Percentiles rank a stretch among this genome's conserved stretches.
These are phyloP conservation scores for Ephemerocybe angulata DNA, from an alignment of 768 basidiomycete genomes.

Conservation along the genomic window DNA sequence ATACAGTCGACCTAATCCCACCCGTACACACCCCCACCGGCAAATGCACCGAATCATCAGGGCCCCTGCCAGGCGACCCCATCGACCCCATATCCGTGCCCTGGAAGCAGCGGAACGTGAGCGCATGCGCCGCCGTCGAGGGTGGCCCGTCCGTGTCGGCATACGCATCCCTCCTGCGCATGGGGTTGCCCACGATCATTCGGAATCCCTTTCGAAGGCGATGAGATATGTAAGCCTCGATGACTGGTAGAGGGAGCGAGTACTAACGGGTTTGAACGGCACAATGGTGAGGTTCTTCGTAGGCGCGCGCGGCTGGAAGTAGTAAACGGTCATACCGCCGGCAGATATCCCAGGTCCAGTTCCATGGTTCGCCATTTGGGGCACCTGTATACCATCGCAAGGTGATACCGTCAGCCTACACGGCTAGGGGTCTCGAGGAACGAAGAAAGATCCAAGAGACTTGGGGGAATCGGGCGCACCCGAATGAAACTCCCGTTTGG, in stretches of 20 bases:
- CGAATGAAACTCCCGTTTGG: constrained; percentile 9
- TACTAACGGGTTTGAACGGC: not conserved
- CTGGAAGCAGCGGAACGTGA: constrained; percentile 11
- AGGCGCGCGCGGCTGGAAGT: constrained; percentile 7
- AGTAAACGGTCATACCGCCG: constrained; percentile 10
- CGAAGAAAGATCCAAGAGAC: not conserved
- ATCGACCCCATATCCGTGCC: constrained; percentile 2
- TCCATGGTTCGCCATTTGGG: constrained; percentile 10
- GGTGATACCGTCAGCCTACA: not conserved
- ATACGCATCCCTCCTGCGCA: constrained; percentile 2
- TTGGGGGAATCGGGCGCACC: not conserved
- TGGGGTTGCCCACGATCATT: constrained; percentile 11
- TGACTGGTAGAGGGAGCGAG: not conserved
- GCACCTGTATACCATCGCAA: not conserved
- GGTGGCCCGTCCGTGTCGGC: not conserved
- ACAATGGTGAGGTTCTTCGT: constrained; percentile 7
- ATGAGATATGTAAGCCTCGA: no score
- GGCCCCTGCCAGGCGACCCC: constrained; percentile 2
- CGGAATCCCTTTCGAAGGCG: constrained; percentile 5
- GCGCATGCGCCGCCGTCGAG: not conserved
- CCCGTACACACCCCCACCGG: not conserved
- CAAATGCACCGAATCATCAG: not conserved
- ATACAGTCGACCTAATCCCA: not conserved
- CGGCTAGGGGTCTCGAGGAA: no score
- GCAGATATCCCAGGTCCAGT: constrained; percentile 2